Conservation (phyloP, 257 asterid species). For the Vinca minor region DNA sequence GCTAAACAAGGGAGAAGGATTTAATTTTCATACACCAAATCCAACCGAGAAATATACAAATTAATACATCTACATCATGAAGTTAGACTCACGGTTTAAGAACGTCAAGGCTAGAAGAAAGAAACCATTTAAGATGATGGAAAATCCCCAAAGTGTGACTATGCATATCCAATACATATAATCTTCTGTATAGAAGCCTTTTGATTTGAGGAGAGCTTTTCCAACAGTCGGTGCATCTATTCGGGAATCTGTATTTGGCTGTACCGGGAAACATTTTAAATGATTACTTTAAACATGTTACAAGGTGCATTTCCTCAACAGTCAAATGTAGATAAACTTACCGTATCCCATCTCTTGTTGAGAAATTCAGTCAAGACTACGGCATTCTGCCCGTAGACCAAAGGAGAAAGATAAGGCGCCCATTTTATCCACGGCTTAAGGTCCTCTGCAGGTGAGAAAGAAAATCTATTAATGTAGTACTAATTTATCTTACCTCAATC, state of each 20-base stretch:
- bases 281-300: neutral
- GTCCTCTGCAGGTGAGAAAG: neutral
- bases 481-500: slow-evolving; percentile 12
- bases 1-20: slow-evolving; percentile 24
- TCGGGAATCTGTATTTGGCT: slow-evolving; percentile 46
- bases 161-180: slow-evolving; percentile 42
- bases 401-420: slow-evolving; percentile 46
- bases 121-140: slow-evolving; percentile 36
- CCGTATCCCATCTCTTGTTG: slow-evolving; percentile 43
- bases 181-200: slow-evolving; percentile 41
- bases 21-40: neutral
- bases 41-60: neutral
- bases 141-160: slow-evolving; percentile 36
- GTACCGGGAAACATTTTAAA: slow-evolving; percentile 12
- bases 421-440: slow-evolving; percentile 38
- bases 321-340: slow-evolving; percentile 20
- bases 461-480: neutral
- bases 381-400: slow-evolving; percentile 54
- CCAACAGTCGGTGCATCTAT: slow-evolving; percentile 39
- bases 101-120: slow-evolving; percentile 39
- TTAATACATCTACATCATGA: neutral
- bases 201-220: slow-evolving; percentile 39
- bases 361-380: slow-evolving; percentile 43
- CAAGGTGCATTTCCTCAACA: neutral
- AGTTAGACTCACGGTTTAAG: slow-evolving; percentile 35